A percentile compares a stretch with the other conserved stretches of the same genome.
Conservation (phyloP, 805 yeast genomes). For the Hanseniaspora thailandica region DNA sequence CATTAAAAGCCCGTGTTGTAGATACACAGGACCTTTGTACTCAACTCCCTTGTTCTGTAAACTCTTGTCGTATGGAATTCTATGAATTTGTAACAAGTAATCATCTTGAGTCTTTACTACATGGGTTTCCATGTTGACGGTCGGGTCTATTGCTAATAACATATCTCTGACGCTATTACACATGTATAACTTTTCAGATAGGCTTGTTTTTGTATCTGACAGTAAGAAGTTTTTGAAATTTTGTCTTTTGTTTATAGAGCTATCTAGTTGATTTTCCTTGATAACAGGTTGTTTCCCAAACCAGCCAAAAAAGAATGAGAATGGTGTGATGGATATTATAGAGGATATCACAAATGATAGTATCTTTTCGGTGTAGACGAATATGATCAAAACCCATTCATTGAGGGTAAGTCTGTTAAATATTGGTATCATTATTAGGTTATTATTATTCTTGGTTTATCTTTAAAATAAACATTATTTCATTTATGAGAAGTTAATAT, state of each 20-base stretch:
- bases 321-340: neutral
- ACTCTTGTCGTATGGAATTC: constrained; percentile 38
- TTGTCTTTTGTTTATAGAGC: constrained; percentile 3
- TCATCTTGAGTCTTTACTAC: constrained; percentile 67
- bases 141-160: constrained; percentile 47
- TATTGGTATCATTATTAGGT: constrained; percentile 16
- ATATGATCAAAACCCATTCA: constrained; percentile 13
- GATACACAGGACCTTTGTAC: constrained; percentile 47
- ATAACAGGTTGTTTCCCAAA: neutral
- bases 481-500: too few species aligned
- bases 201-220: constrained; percentile 28
- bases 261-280: neutral
- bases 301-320: neutral
- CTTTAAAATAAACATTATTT: neutral
- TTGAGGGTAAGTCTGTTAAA: constrained; percentile 8
- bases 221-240: constrained; percentile 18
- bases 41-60: constrained; percentile 22
- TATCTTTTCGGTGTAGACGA: constrained; percentile 11
- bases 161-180: constrained; percentile 50
- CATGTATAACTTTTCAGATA: constrained; percentile 21
- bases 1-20: constrained; percentile 89
- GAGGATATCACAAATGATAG: constrained; percentile 6
- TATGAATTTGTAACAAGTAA: constrained; percentile 62
- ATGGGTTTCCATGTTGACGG: constrained; percentile 58
- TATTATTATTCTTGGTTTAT: neutral